Conservation (phyloP, 257 asterid genomes). For the Lantana camara region DNA sequence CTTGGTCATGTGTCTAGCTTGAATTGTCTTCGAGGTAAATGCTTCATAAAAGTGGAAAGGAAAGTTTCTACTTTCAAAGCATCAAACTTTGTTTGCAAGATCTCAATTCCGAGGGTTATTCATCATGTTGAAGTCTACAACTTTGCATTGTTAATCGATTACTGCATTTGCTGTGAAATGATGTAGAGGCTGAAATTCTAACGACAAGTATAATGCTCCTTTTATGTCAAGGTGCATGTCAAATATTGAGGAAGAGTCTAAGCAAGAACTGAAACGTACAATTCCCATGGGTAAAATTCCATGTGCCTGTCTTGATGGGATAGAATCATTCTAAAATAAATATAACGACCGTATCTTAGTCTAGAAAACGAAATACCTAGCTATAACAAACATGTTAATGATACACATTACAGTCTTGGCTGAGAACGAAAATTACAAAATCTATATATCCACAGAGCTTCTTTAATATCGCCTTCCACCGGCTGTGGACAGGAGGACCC, state of each 20-base stretch:
- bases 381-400: neutral
- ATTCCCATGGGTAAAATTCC: too few relatives aligned
- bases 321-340: neutral
- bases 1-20: too few relatives aligned
- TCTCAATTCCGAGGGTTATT: neutral
- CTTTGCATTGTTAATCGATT: neutral
- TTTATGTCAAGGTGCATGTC: neutral
- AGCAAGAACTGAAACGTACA: too few relatives aligned
- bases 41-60: too few relatives aligned
- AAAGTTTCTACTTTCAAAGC: too few relatives aligned
- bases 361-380: neutral
- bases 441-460: neutral
- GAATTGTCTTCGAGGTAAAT: too few relatives aligned
- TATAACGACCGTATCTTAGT: neutral
- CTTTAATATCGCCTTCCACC: slow-evolving; percentile 84
- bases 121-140: neutral
- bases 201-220: neutral
- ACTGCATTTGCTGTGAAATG: neutral
- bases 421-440: neutral
- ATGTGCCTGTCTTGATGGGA: too few relatives aligned
- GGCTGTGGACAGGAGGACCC: slow-evolving; percentile 76
- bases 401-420: neutral
- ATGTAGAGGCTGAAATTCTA: too few relatives aligned
- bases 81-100: too few relatives aligned
- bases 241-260: neutral